Conservation (phyloP, 208 protist species). For the Angomonas deanei region DNA sequence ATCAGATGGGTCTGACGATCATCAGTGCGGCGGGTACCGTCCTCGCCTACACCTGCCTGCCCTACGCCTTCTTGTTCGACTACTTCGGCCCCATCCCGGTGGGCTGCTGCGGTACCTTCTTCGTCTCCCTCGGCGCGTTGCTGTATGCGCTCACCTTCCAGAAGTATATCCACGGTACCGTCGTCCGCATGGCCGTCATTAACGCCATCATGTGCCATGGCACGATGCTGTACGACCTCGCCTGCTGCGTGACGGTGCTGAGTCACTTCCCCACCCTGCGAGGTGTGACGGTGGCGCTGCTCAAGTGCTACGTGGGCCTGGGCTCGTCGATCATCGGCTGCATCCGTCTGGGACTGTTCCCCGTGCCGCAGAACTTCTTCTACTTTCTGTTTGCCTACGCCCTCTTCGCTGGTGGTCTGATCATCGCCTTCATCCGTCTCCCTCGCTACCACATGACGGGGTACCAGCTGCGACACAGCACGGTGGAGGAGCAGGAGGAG, state of each 20-base stretch:
- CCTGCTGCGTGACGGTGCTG: conserved; percentile 30
- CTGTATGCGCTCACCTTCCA: conserved; percentile 38
- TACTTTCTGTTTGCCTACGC: conserved; percentile 52
- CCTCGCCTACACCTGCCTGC: conserved; percentile 24
- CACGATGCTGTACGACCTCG: conserved; percentile 31
- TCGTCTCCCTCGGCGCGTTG: conserved; percentile 23
- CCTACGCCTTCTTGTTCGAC: conserved; percentile 45
- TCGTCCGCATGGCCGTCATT: conserved; percentile 18
- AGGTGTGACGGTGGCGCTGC: conserved; percentile 38
- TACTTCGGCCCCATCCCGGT: conserved; percentile 37
- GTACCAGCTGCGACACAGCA: conserved; percentile 23
- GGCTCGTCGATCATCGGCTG: conserved; percentile 45
- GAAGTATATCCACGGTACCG: conserved; percentile 24
- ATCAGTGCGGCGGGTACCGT: conserved; percentile 39
- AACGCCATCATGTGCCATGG: conserved; percentile 17
- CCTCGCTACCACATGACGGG: conserved; percentile 28
- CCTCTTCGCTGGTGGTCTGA: no score
- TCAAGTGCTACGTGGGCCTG: conserved; percentile 61
- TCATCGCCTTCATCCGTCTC: conserved; percentile 25
- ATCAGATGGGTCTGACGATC: conserved; percentile 42
- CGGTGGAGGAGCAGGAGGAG: conserved; percentile 14
- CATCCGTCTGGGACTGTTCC: conserved; percentile 54
- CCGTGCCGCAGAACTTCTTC: conserved; percentile 25
- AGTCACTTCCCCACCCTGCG: conserved; percentile 43
- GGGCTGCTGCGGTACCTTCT: conserved; percentile 18